Evolutionary conservation across 306 rosid species (phyloP), one percentile per base, ranked within the genome.

Genomic region (Malus orientalis): DNA sequence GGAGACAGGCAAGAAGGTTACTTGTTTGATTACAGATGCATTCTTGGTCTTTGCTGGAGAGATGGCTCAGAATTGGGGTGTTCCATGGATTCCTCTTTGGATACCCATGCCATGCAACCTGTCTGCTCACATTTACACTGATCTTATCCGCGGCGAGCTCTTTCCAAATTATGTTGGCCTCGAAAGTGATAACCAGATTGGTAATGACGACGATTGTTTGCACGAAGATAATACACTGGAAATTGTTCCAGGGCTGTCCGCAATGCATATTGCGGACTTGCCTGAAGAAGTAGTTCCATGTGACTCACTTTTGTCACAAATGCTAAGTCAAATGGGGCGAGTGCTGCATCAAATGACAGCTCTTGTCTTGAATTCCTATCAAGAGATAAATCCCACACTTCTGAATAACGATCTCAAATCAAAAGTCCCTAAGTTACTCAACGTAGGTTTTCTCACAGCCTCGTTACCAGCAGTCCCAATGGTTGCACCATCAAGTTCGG

Each of bases 81-180:
- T 88, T 38, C 90, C 90, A 2, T 90, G 92, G 90, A 23, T 90
- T 44, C 62, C 84, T 0, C n/a, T 82, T 66, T 89, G 89, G 94
- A 0, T 38, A 4, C 60, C 84, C 1, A 15, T 72, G 10, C 73
- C 91, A 1, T 57, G 32, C 20, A 42, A 84, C 13, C 79, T 87
- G 45, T 76, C 82, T 13, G 82, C 84, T 18, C 86, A 76, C 69
- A 55, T 87, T 11, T 8, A 87, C 45, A 82, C 83, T 3, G 64
- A 79, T 5, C 18, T 74, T 6, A 81, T 89, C 20, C 85, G 80
- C 55, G 8, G 2, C 11, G 3, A 69, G 6, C 44, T 58, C 12
- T 59, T 13, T 40, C n/a, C 18, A 23, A 25, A 54, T 3, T 51
- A 22, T 55, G 64, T 1, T 9, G n/a, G 12, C 42, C 4, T 3